phyloP scores from a whole-genome alignment of 1,139 yeast genomes.

The Yamadazyma friedrichii region DNA sequence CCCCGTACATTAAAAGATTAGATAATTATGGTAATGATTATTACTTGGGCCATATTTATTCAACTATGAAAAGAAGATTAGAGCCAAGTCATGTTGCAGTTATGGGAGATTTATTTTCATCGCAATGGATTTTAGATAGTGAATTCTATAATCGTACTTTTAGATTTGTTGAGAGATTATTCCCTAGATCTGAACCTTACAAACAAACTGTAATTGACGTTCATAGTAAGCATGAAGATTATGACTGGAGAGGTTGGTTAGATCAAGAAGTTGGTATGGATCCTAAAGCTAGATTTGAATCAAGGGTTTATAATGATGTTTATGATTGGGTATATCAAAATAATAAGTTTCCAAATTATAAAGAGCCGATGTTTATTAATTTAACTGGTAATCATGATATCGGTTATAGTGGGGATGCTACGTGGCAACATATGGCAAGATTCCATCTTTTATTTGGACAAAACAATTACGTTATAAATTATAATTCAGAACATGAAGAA shows the following conservation, averaged over 20 bases:
- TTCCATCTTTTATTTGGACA: slow-evolving; percentile 74
- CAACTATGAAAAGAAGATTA: slow-evolving; percentile 58
- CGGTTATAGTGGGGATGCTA: slow-evolving; percentile 94
- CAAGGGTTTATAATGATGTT: slow-evolving; percentile 55
- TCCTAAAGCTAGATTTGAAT: slow-evolving; percentile 42
- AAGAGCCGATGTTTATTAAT: slow-evolving; percentile 65
- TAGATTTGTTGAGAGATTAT: slow-evolving; percentile 66
- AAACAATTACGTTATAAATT: slow-evolving; percentile 77
- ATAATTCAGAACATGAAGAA: slow-evolving; percentile 57
- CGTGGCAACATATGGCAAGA: slow-evolving; percentile 85
- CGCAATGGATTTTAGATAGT: slow-evolving; percentile 90
- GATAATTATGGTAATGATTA: slow-evolving; percentile 89
- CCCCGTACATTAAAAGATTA: slow-evolving; percentile 70
- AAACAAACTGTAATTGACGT: slow-evolving; percentile 48
- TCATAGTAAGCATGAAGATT: slow-evolving; percentile 44
- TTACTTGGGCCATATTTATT: slow-evolving; percentile 80
- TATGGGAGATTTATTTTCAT: slow-evolving; percentile 90
- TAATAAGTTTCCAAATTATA: slow-evolving; percentile 29
- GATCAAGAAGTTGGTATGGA: slow-evolving; percentile 38
- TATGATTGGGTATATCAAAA: slow-evolving; percentile 62
- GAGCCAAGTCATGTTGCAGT: slow-evolving; percentile 81
- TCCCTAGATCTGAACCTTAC: slow-evolving; percentile 53
- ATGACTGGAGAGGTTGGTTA: slow-evolving; percentile 55
- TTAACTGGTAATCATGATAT: slow-evolving; percentile 94
- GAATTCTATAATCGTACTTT: slow-evolving; percentile 80